These are phyloP conservation scores for Chlamydomonas sphaeroides DNA, from an alignment of 139 green algal genomes.

Conservation along the genomic window DNA sequence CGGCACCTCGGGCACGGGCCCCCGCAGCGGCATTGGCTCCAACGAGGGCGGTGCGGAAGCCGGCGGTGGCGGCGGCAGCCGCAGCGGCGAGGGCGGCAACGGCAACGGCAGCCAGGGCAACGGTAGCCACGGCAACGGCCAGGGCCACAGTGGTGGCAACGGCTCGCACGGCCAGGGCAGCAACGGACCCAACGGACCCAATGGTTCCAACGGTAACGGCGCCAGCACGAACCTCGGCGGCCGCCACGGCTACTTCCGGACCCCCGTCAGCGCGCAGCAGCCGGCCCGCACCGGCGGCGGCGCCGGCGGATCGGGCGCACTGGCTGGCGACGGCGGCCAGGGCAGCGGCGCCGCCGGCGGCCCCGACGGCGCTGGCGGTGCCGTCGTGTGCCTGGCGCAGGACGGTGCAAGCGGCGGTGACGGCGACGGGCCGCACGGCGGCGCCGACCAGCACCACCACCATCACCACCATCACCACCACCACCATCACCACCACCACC, in stretches of 20 bases:
- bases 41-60: constrained; percentile 38
- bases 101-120: constrained; percentile 30
- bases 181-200: constrained; percentile 29
- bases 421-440: not conserved
- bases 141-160: constrained; percentile 16
- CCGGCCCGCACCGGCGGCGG: not conserved
- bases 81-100: constrained; percentile 28
- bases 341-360: not conserved
- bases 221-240: constrained; percentile 20
- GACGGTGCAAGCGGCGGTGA: not conserved
- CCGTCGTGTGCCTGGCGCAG: not conserved
- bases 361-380: not conserved
- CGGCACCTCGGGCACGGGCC: constrained; percentile 24
- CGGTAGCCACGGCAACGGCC: constrained; percentile 14
- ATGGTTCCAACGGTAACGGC: constrained; percentile 41
- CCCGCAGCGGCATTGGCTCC: constrained; percentile 42
- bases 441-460: not conserved
- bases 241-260: constrained; percentile 10
- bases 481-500: not conserved
- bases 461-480: constrained; percentile 1
- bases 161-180: constrained; percentile 33
- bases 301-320: not conserved
- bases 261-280: not conserved
- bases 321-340: not conserved
- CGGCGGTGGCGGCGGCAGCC: constrained; percentile 6